Conservation (phyloP, 805 yeast genomes). For the Jamesozyma spencerorum region DNA sequence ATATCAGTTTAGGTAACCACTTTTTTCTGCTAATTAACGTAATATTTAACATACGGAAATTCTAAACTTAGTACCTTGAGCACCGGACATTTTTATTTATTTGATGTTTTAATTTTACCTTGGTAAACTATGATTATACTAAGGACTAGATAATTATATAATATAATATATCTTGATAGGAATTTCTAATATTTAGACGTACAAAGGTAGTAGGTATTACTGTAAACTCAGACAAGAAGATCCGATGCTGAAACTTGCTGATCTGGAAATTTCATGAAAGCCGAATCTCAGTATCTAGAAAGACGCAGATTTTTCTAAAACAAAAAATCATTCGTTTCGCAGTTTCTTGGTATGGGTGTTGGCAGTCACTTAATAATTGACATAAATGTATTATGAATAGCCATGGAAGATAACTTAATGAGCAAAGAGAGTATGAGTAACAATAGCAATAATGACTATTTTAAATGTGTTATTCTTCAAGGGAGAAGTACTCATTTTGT, state of each 20-base stretch:
- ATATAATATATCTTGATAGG: background rate
- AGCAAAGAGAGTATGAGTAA: no score
- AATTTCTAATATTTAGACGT: background rate
- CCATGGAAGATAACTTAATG: no score
- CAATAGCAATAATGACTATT: no score
- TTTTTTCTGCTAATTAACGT: background rate
- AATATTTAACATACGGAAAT: conserved; percentile 74
- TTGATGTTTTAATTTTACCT: conserved; percentile 1
- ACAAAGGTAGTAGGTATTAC: background rate
- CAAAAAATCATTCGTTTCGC: no score
- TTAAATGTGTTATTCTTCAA: no score
- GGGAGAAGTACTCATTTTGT: no score
- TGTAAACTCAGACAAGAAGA: background rate
- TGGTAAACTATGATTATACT: background rate
- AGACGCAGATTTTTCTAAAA: no score
- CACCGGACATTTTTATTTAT: conserved; percentile 67
- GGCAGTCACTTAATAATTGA: no score
- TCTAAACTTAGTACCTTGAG: conserved; percentile 99
- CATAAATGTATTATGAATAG: no score
- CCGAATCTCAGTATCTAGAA: background rate
- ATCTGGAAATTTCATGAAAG: background rate
- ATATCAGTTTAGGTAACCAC: background rate
- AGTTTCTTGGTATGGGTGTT: background rate
- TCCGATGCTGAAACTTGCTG: background rate
- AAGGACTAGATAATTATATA: background rate